Conservation (phyloP, 257 asterid species). For the Primulina huaijiensis region DNA sequence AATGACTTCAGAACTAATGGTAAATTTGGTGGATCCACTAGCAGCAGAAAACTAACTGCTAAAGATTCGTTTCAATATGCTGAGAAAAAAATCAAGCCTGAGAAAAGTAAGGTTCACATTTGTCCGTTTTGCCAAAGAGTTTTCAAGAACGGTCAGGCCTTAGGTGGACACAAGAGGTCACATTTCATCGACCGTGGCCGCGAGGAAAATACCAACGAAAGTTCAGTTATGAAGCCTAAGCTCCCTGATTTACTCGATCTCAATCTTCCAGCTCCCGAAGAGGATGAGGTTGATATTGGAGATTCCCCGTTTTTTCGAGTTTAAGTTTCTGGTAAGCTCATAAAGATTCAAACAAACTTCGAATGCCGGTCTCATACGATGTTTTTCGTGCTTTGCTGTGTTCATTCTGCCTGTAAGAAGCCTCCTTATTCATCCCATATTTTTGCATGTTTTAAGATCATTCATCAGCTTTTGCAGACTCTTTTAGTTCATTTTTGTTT, state of each 20-base stretch:
- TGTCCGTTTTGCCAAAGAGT: slow-evolving; percentile 76
- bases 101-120: slow-evolving; percentile 55
- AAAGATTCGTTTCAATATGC: slow-evolving; percentile 31
- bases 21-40: slow-evolving; percentile 12
- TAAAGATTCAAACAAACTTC: neutral
- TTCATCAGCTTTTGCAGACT: neutral
- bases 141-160: slow-evolving; percentile 93
- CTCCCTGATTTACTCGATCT: slow-evolving; percentile 63
- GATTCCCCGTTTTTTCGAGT: slow-evolving; percentile 26
- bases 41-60: slow-evolving; percentile 33
- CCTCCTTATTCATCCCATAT: neutral
- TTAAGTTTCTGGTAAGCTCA: neutral
- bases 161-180: slow-evolving; percentile 94
- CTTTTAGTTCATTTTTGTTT: neutral
- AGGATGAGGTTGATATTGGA: slow-evolving; percentile 43
- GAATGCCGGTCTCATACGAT: neutral
- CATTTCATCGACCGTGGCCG: slow-evolving; percentile 54
- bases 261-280: slow-evolving; percentile 81
- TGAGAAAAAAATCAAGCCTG: slow-evolving; percentile 40
- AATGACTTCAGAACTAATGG: slow-evolving; percentile 29
- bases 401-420: neutral
- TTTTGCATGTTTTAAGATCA: neutral
- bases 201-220: slow-evolving; percentile 34
- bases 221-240: slow-evolving; percentile 40
- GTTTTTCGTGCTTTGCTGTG: neutral